A percentile compares a stretch with the other conserved stretches of the same genome.
phyloP scores from a whole-genome alignment of 108 stramenopile genomes.

The Nitzschia inconspicua region DNA sequence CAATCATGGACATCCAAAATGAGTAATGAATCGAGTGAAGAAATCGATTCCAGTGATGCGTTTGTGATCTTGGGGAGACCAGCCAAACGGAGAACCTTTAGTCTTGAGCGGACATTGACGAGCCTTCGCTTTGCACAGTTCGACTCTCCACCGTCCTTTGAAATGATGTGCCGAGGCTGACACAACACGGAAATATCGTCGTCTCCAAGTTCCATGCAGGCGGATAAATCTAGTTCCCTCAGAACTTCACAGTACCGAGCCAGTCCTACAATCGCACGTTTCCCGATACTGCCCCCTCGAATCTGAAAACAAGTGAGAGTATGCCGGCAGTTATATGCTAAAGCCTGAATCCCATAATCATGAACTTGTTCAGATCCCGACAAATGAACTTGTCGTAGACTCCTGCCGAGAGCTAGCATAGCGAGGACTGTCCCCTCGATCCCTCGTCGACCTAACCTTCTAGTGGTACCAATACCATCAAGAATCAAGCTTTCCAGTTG shows the following conservation, averaged over 20 bases:
- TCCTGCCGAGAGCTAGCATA: slow-evolving; percentile 22
- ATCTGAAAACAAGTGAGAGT: slow-evolving; percentile 33
- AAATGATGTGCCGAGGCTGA: neutral
- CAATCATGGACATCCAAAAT: slow-evolving; percentile 20
- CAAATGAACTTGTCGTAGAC: slow-evolving; percentile 30
- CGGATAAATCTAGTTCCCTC: slow-evolving; percentile 27
- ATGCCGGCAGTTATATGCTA: slow-evolving; percentile 22
- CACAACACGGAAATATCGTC: slow-evolving; percentile 25
- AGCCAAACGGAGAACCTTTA: slow-evolving; percentile 1
- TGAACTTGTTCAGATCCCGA: slow-evolving; percentile 22
- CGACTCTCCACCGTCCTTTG: neutral
- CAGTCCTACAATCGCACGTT: slow-evolving; percentile 18
- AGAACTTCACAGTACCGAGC: slow-evolving; percentile 19
- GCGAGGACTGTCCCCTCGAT: slow-evolving; percentile 9
- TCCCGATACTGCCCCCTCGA: slow-evolving; percentile 20
- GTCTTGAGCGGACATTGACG: neutral
- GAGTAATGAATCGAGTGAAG: slow-evolving; percentile 7
- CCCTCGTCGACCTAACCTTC: slow-evolving; percentile 20
- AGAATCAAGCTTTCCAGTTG: slow-evolving; percentile 14
- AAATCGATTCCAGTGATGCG: slow-evolving; percentile 7
- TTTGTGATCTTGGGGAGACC: slow-evolving; percentile 17
- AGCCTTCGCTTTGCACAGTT: slow-evolving; percentile 1
- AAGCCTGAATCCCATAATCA: slow-evolving; percentile 26
- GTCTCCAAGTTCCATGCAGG: slow-evolving; percentile 27
- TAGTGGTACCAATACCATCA: slow-evolving; percentile 10